Evolutionary conservation across 2,329 filamentous ascomycete species (phyloP).

Genomic region (Stromatinia cepivora): DNA sequence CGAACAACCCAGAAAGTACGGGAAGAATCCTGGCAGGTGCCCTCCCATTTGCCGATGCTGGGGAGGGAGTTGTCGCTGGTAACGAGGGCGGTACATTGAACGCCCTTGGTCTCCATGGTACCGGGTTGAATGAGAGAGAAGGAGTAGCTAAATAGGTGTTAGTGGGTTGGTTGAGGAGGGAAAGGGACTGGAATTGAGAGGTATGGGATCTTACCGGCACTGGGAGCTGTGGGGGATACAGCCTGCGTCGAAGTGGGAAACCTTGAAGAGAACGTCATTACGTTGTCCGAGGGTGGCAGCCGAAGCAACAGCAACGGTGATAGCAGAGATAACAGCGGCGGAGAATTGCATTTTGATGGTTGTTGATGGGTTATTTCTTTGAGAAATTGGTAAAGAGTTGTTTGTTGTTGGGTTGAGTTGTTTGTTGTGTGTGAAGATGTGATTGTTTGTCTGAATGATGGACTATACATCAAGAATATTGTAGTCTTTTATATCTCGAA

Average conservation of each 20-base stretch:
- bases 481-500: neutral
- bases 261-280: neutral
- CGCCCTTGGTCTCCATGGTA: neutral
- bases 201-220: neutral
- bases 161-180: neutral
- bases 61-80: neutral
- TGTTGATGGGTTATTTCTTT: neutral
- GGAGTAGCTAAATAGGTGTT: neutral
- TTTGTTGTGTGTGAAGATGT: neutral
- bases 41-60: neutral
- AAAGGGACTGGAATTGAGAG: too few relatives aligned
- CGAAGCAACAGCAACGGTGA: slow-evolving; percentile 10
- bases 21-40: neutral
- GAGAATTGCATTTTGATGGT: slow-evolving; percentile 13
- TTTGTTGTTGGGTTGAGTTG: slow-evolving; percentile 6
- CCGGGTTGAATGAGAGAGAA: neutral
- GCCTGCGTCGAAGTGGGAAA: neutral
- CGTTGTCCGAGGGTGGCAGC: neutral
- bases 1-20: neutral
- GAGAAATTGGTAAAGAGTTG: neutral
- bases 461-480: neutral
- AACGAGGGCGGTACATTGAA: neutral
- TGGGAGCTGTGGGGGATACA: neutral
- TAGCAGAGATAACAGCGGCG: neutral
- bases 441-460: neutral